phyloP scores from a whole-genome alignment of 75 land plant species.

The Pinus albicaulis region DNA sequence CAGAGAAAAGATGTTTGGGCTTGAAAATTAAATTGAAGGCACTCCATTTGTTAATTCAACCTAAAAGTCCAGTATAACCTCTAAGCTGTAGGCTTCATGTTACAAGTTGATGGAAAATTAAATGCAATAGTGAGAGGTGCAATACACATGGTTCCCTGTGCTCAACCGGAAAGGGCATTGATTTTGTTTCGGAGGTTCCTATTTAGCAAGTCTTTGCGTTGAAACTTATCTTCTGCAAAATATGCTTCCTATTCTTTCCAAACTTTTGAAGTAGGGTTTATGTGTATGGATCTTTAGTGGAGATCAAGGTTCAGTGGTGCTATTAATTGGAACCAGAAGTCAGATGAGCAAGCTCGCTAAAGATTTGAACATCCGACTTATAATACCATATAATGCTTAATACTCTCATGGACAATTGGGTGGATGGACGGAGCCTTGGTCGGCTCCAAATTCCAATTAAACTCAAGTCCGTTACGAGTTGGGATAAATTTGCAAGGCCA shows the following conservation, averaged over 20 bases:
- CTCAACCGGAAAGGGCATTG: constrained; percentile 26
- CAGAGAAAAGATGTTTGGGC: too few relatives aligned
- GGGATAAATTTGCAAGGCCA: too few relatives aligned
- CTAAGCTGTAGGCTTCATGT: too few relatives aligned
- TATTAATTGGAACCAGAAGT: constrained; percentile 33
- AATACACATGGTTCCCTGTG: constrained; percentile 31
- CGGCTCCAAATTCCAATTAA: too few relatives aligned
- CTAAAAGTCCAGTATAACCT: too few relatives aligned
- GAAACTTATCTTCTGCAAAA: background rate
- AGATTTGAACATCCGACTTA: constrained; percentile 7
- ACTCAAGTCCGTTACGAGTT: too few relatives aligned
- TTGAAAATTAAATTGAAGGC: too few relatives aligned
- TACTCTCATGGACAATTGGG: constrained; percentile 17
- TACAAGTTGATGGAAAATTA: too few relatives aligned
- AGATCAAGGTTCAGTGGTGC: constrained; percentile 40
- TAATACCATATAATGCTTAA: constrained; percentile 19
- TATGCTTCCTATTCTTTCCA: background rate
- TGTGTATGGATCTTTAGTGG: constrained; percentile 34
- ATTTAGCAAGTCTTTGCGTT: constrained; percentile 15
- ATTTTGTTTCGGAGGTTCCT: constrained; percentile 21
- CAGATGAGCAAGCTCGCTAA: constrained; percentile 14
- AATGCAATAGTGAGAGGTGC: constrained; percentile 41
- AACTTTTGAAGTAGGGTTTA: constrained; percentile 13
- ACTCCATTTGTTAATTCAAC: too few relatives aligned
- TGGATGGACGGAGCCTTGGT: too few relatives aligned